phyloP scores from a whole-genome alignment of 305 asterid species.

The Withania somnifera region DNA sequence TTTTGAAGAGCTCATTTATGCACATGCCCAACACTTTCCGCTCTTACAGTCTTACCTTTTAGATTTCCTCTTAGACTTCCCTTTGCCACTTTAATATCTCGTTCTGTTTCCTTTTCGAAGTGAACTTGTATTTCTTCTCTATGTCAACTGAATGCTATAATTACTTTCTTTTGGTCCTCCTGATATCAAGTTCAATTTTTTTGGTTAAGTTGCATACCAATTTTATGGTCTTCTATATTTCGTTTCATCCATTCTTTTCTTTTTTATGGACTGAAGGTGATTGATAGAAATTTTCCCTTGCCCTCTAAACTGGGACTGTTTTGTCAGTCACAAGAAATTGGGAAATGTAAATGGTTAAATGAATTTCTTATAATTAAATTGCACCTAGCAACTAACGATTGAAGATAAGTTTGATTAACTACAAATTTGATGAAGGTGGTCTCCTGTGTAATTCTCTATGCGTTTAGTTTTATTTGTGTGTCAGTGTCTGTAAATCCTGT shows the following conservation, averaged over 20 bases:
- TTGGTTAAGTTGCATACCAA: background rate
- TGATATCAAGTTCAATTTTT: background rate
- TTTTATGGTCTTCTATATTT: background rate
- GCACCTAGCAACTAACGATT: background rate
- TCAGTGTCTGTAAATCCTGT: background rate
- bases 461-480: background rate
- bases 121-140: background rate
- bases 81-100: background rate
- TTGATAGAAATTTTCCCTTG: background rate
- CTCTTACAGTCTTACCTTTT: background rate
- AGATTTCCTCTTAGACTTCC: background rate
- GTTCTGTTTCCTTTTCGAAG: background rate
- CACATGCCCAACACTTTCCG: background rate
- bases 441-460: background rate
- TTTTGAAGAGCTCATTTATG: background rate
- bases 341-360: background rate
- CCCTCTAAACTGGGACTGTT: background rate
- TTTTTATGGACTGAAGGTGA: background rate
- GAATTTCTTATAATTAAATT: background rate
- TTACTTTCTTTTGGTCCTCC: background rate
- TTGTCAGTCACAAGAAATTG: background rate
- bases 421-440: background rate
- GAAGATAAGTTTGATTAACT: background rate
- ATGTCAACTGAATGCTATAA: background rate
- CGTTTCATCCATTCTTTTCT: background rate